Evolutionary conservation across 768 basidiomycete genomes (phyloP), one percentile per base, ranked within the genome.

Genomic region (Imleria badia): DNA sequence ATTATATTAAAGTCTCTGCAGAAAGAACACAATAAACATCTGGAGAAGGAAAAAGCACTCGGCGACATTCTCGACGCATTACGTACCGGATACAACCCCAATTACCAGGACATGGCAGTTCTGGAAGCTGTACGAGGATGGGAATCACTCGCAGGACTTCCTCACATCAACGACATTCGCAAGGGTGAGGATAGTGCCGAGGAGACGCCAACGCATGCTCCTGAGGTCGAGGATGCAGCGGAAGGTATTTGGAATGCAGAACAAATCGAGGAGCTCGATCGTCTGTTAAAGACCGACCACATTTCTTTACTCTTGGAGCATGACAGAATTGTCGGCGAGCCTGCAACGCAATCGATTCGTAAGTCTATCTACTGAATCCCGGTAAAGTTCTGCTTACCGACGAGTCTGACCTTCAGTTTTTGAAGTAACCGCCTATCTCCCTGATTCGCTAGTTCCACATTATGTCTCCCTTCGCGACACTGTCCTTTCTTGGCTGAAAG

Each of bases 91-190:
- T 98, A 97, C 75, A 99, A 99, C 69, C 96, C 96, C 15, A 99
- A 99, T 70, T 98, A 98, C 72, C 95, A 98, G 69, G 96, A 99
- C 67, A 98, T 99, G 96, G 94, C 94, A 3, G 96, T 98, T 45
- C 82, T 97, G 29, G 95, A 96, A 61, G 95, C 96, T 17, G 94
- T 98, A 15, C 85, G 94, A 44, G 95, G 94, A 14, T 98, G 91
- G 86, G 91, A 94, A 67, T 85, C 80, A 40, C 77, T 85, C 9
- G 84, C 87, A 13, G 80, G 81, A 2, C 71, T 89, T 19, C 85
- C 85, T 2, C 87, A 87, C 52, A 86, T 89, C 65, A 85, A 86
- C 57, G 86, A 89, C 45, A 78, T 81, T 9, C 80, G 76, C 26
- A 84, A 84, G 62, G 80, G 62, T 17, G 65, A 78, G 9, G 73